A percentile compares a stretch with the other conserved stretches of the same genome.
Evolutionary conservation across 768 basidiomycete genomes (phyloP).

Genomic region (Russula dissimulans): DNA sequence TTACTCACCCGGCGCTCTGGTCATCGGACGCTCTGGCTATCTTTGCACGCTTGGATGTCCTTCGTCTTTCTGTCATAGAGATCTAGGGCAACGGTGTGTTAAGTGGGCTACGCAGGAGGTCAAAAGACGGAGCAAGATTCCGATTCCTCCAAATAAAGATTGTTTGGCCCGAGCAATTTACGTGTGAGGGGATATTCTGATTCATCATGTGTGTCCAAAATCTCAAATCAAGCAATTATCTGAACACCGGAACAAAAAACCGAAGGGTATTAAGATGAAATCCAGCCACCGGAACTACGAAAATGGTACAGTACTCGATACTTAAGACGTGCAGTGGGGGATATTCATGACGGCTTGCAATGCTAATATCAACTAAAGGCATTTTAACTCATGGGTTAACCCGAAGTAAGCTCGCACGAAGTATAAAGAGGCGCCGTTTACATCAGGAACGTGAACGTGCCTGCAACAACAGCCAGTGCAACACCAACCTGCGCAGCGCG

Average conservation of each 20-base stretch:
- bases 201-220: too few species aligned
- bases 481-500: conserved; percentile 1
- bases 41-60: background rate
- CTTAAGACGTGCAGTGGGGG: background rate
- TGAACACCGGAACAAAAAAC: background rate
- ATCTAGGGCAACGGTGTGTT: background rate
- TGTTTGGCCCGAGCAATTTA: background rate
- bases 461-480: conserved; percentile 11
- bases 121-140: background rate
- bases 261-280: background rate
- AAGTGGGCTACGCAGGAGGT: background rate
- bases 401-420: background rate
- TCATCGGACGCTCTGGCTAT: background rate
- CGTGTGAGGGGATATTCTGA: too few species aligned
- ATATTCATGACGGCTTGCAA: background rate
- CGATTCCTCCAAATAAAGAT: background rate
- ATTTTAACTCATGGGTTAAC: background rate
- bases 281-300: background rate
- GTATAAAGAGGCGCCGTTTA: background rate
- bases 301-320: background rate
- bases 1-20: conserved; percentile 9
- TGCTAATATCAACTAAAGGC: background rate
- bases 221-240: background rate
- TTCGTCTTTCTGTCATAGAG: background rate
- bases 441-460: conserved; percentile 10